Percentiles rank a stretch among this genome's conserved stretches.
phyloP scores from a whole-genome alignment of 1,139 yeast species.

The Meyerozyma guilliermondii region DNA sequence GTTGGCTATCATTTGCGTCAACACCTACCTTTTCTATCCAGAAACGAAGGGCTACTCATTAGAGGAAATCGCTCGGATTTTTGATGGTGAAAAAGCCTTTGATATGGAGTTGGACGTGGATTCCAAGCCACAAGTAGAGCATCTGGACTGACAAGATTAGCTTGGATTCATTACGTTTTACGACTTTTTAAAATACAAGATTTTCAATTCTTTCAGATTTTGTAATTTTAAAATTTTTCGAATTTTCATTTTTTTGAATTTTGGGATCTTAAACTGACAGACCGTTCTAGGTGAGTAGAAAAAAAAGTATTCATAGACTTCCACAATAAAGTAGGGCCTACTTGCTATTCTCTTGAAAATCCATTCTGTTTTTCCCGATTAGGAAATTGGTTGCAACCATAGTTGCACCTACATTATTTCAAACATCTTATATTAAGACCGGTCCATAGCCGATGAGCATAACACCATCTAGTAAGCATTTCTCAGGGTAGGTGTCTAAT shows the following conservation, averaged over 20 bases:
- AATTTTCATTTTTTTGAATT: too few species aligned
- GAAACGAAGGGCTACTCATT: constrained; percentile 8
- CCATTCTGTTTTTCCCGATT: neutral
- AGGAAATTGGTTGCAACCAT: neutral
- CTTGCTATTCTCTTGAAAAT: too few species aligned
- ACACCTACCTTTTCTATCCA: constrained; percentile 9
- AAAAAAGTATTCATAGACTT: too few species aligned
- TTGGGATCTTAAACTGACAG: too few species aligned
- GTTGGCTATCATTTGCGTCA: constrained; percentile 6
- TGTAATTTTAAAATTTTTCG: too few species aligned
- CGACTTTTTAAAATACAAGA: too few species aligned
- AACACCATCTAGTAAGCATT: neutral
- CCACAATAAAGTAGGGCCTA: too few species aligned
- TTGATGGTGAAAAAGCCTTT: constrained; percentile 4
- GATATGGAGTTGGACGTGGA: neutral
- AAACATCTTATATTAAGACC: neutral
- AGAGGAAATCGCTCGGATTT: constrained; percentile 11
- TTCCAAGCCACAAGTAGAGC: neutral
- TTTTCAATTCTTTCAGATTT: too few species aligned
- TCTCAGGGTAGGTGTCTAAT: neutral
- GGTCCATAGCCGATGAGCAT: neutral
- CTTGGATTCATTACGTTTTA: too few species aligned
- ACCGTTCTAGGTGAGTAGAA: too few species aligned
- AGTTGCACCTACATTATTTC: neutral
- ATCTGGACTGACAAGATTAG: constrained; percentile 1